Conservation (phyloP, 2,329 filamentous ascomycete species). For the Zymoseptoria passerinii region DNA sequence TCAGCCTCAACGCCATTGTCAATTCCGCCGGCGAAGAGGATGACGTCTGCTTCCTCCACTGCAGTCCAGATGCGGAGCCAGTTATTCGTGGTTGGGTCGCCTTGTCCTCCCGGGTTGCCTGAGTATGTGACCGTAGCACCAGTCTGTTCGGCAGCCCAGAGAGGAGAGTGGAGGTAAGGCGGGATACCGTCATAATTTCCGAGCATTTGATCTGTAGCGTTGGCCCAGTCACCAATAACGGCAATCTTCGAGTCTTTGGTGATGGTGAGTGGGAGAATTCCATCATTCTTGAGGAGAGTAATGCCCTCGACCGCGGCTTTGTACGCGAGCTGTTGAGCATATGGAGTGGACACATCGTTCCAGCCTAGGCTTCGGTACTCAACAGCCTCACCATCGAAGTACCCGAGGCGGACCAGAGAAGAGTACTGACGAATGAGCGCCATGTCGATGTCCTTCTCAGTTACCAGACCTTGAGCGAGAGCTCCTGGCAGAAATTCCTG, state of each 20-base stretch:
- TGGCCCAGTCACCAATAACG: slow-evolving; percentile 52
- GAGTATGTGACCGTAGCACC: slow-evolving; percentile 42
- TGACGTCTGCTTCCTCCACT: slow-evolving; percentile 41
- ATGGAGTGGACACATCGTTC: slow-evolving; percentile 47
- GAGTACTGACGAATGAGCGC: slow-evolving; percentile 47
- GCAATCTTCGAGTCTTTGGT: slow-evolving; percentile 39
- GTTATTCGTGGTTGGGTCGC: slow-evolving; percentile 27
- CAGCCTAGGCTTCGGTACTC: slow-evolving; percentile 47
- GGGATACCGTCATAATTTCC: slow-evolving; percentile 52
- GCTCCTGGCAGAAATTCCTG: slow-evolving; percentile 39
- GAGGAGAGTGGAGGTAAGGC: slow-evolving; percentile 48
- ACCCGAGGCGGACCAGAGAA: slow-evolving; percentile 48
- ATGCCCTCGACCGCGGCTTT: slow-evolving; percentile 44
- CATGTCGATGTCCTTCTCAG: slow-evolving; percentile 40
- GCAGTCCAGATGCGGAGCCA: slow-evolving; percentile 25
- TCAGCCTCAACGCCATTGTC: slow-evolving; percentile 48
- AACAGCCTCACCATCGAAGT: slow-evolving; percentile 46
- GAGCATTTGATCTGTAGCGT: slow-evolving; percentile 49
- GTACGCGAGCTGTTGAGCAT: slow-evolving; percentile 48
- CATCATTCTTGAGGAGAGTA: slow-evolving; percentile 47
- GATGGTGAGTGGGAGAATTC: slow-evolving; percentile 37
- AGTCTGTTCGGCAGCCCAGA: slow-evolving; percentile 42
- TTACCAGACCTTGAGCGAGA: slow-evolving; percentile 36
- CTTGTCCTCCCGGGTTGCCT: slow-evolving; percentile 28
- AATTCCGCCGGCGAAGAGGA: slow-evolving; percentile 50